phyloP scores from a whole-genome alignment of 23 red algal species.

The Gracilaria caudata region DNA sequence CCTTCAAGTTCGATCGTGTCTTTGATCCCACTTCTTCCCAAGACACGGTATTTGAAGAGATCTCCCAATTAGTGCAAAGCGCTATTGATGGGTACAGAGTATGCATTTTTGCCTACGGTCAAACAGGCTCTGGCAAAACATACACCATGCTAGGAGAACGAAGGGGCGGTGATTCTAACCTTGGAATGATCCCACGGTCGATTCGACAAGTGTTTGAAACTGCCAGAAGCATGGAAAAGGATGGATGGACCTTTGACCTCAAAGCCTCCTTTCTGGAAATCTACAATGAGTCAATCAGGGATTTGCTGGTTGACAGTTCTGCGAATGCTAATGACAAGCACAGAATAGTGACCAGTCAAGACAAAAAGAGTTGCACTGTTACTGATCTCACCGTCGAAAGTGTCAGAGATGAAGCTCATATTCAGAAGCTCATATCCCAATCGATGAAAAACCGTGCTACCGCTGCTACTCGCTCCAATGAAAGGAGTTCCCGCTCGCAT shows the following conservation, averaged over 20 bases:
- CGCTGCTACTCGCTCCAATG: slow-evolving; percentile 85
- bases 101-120: slow-evolving; percentile 98
- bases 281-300: slow-evolving; percentile 96
- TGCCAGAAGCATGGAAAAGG: slow-evolving; percentile 72
- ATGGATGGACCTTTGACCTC: slow-evolving; percentile 87
- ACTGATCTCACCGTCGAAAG: slow-evolving; percentile 59
- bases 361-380: slow-evolving; percentile 71
- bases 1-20: slow-evolving; percentile 95
- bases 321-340: slow-evolving; percentile 26
- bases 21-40: slow-evolving; percentile 83
- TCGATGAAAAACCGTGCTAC: slow-evolving; percentile 85
- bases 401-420: slow-evolving; percentile 54
- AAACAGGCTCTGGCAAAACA: slow-evolving; percentile 98
- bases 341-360: slow-evolving; percentile 42
- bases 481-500: slow-evolving; percentile 86
- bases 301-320: slow-evolving; percentile 71
- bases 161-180: slow-evolving; percentile 18
- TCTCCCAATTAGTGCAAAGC: slow-evolving; percentile 95
- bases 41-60: slow-evolving; percentile 90
- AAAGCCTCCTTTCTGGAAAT: slow-evolving; percentile 96
- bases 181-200: slow-evolving; percentile 94
- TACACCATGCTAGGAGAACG: slow-evolving; percentile 92
- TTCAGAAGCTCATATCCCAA: slow-evolving; percentile 72
- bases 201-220: slow-evolving; percentile 85
- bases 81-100: slow-evolving; percentile 97